These are phyloP conservation scores for Raphanus hybrid DNA, from an alignment of 441 rosid genomes.

Conservation along the genomic window DNA sequence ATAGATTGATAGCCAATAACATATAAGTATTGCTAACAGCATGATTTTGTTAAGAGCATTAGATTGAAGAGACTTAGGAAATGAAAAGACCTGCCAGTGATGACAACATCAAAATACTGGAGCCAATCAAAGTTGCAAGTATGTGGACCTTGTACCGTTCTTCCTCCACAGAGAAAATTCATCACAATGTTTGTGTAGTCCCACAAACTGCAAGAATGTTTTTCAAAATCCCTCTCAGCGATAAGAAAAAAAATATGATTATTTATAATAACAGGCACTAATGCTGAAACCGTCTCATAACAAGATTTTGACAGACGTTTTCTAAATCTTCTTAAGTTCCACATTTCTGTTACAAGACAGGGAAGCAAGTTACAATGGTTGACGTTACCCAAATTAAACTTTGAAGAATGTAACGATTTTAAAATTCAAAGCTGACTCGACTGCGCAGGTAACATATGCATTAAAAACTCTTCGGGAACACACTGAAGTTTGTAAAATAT, in stretches of 20 bases:
- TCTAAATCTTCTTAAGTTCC: neutral
- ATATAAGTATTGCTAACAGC: slow-evolving; percentile 5
- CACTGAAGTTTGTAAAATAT: neutral
- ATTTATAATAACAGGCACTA: no score
- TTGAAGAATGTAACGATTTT: neutral
- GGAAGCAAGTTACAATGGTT: slow-evolving; percentile 3
- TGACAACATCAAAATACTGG: slow-evolving; percentile 85
- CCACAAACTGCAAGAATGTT: slow-evolving; percentile 82
- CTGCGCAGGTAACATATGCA: neutral
- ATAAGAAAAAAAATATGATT: no score
- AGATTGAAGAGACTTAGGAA: slow-evolving; percentile 7
- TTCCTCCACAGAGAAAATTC: slow-evolving; percentile 87
- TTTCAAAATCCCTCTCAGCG: neutral
- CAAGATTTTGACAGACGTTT: slow-evolving; percentile 9
- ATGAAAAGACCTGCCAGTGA: slow-evolving; percentile 85
- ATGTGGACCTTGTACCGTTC: slow-evolving; percentile 45
- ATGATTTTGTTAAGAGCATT: neutral
- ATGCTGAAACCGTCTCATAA: neutral
- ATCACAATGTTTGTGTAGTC: slow-evolving; percentile 97
- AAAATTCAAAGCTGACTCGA: neutral
- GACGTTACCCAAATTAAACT: neutral
- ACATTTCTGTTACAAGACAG: neutral
- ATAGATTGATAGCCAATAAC: slow-evolving; percentile 1
- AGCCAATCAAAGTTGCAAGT: slow-evolving; percentile 87
- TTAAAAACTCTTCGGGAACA: neutral